Evolutionary conservation across 2,329 filamentous ascomycete genomes (phyloP), one percentile per base, ranked within the genome.

Genomic region (Fusarium austroafricanum): DNA sequence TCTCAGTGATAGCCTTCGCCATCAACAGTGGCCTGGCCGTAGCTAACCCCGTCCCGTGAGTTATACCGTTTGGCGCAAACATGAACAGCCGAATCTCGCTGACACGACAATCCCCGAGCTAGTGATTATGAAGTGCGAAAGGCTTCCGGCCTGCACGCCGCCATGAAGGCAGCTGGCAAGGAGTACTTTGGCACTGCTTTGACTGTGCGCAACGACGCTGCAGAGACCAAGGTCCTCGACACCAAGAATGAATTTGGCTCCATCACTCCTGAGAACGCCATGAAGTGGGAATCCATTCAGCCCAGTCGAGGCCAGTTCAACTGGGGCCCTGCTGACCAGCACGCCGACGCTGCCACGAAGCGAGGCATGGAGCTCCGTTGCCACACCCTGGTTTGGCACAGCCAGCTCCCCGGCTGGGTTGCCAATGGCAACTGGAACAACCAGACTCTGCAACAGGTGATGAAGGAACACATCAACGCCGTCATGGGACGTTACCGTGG

Each of bases 291-390:
- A 21, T 28, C 39, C 5, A 61, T 61, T 10, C 45, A 61, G 39
- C 58, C 58, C 10, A 61, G 39, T 33, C 58, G 58, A 3, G 58
- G 58, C 17, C 55, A 61, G 11, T 61, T 61, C 55, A 61, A 61
- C 26, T 61, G 58, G 58, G 39, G 39, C 6, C 39, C 45, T 1
- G 58, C 58, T 8, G 58, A 61, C 6, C 58, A 54, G 33, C 58
- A 61, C 33, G 58, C 58, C 40, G 43, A 60, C 2, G 45, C 45
- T 4, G 55, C 58, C 2, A 61, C 58, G 1, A 12, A 14, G 2
- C 55, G 58, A 20, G 58, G 58, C 1, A 23, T 29, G n/a, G 45
- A 61, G 21, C 58, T 61, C 2, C 45, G 58, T 1, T 61, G 58
- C 18, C 58, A 61, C 18, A 61, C 58, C 17, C 39, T 61, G 3